Evolutionary conservation across 2,329 filamentous ascomycete genomes (phyloP).

Genomic region (Cercospora citrullina): DNA sequence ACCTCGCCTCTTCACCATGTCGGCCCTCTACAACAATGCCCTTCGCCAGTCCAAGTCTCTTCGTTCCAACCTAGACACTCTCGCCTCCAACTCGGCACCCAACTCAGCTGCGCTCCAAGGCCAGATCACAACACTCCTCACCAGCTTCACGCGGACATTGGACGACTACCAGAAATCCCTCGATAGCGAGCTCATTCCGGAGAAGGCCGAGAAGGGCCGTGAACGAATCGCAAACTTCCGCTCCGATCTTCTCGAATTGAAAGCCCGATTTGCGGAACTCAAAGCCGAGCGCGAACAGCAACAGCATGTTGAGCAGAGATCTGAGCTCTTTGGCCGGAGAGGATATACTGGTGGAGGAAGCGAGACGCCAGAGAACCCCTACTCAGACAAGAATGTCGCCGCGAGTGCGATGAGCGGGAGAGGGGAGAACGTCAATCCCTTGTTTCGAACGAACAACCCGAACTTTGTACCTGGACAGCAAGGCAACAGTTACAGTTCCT

Average conservation of each 20-base stretch:
- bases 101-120: constrained; percentile 56
- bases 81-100: constrained; percentile 62
- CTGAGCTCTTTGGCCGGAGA: constrained; percentile 80
- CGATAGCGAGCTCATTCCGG: constrained; percentile 82
- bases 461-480: constrained; percentile 36
- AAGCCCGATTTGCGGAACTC: constrained; percentile 72
- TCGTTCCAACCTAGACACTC: constrained; percentile 71
- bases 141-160: constrained; percentile 82
- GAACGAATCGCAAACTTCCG: constrained; percentile 86
- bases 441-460: constrained; percentile 41
- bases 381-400: constrained; percentile 60
- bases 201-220: constrained; percentile 87
- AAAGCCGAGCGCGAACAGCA: constrained; percentile 74
- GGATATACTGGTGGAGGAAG: constrained; percentile 61
- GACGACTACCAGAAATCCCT: constrained; percentile 88
- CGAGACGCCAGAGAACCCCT: constrained; percentile 86
- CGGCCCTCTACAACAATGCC: constrained; percentile 77
- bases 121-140: constrained; percentile 75
- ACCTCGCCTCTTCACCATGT: constrained; percentile 3
- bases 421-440: constrained; percentile 38
- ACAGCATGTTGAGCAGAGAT: constrained; percentile 53
- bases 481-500: constrained; percentile 45
- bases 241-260: constrained; percentile 75
- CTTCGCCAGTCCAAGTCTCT: constrained; percentile 81
- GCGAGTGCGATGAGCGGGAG: constrained; percentile 27